Percentiles rank a stretch among this genome's conserved stretches.
These are phyloP conservation scores for Encephalitozoon intestinalis DNA, from an alignment of 371 early-diverging fungal genomes.

Conservation along the genomic window DNA sequence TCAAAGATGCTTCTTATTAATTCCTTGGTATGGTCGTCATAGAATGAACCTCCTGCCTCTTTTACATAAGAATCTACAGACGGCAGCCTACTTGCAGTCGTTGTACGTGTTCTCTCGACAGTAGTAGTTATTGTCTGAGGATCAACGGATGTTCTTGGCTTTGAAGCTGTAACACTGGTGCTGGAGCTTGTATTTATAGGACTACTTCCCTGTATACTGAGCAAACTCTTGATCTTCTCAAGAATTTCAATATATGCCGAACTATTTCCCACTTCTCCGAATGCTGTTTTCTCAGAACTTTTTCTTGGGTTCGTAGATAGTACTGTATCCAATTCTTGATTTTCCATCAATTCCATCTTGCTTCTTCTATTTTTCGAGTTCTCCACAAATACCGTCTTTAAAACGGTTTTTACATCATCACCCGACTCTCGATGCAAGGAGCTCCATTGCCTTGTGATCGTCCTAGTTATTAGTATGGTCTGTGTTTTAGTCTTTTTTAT, in stretches of 20 bases:
- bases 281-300: background rate
- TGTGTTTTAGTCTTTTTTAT: background rate
- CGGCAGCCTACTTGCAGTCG: background rate
- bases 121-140: background rate
- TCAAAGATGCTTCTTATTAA: background rate
- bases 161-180: background rate
- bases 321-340: background rate
- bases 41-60: background rate
- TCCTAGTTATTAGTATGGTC: slow-evolving; percentile 1
- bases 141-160: too few species aligned
- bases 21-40: background rate
- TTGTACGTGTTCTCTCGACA: background rate
- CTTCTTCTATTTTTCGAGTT: background rate
- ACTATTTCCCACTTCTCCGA: background rate
- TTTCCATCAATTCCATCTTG: background rate
- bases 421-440: background rate
- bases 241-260: background rate
- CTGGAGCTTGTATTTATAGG: background rate
- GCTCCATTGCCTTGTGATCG: background rate
- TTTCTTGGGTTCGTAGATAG: background rate
- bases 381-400: background rate
- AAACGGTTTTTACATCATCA: background rate
- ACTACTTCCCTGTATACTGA: background rate
- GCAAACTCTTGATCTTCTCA: background rate
- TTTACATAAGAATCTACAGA: background rate